phyloP scores from a whole-genome alignment of 1,139 yeast genomes.

The Candida neerlandica region DNA sequence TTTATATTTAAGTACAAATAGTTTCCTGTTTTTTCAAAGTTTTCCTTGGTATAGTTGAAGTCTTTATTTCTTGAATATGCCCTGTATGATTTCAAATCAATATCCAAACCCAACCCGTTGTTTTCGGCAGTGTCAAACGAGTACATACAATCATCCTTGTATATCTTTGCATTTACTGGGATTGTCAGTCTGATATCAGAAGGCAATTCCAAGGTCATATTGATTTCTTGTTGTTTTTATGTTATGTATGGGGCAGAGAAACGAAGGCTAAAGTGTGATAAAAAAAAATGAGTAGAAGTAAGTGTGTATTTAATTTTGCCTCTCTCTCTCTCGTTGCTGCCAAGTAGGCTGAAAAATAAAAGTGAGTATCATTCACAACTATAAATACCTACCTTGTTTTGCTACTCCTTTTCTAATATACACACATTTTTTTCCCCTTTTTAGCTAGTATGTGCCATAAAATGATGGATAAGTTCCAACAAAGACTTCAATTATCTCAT shows the following conservation, averaged over 20 bases:
- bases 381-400: neutral
- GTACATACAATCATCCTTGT: slow-evolving; percentile 83
- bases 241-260: neutral
- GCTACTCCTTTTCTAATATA: neutral
- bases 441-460: slow-evolving; percentile 12
- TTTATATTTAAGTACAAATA: slow-evolving; percentile 57
- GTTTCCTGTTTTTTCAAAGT: slow-evolving; percentile 54
- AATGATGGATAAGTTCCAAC: slow-evolving; percentile 14
- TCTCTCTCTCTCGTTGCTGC: slow-evolving; percentile 5
- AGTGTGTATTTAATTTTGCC: slow-evolving; percentile 4
- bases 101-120: slow-evolving; percentile 61
- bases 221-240: neutral
- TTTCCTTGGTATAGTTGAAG: slow-evolving; percentile 55
- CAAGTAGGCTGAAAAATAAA: neutral
- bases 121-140: slow-evolving; percentile 76
- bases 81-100: slow-evolving; percentile 67
- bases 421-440: too few species aligned
- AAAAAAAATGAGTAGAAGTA: neutral
- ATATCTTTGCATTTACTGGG: slow-evolving; percentile 41
- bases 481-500: slow-evolving; percentile 7
- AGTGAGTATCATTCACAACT: neutral
- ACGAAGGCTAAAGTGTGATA: neutral
- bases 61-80: slow-evolving; percentile 59
- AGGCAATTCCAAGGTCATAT: slow-evolving; percentile 23
- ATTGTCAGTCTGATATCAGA: slow-evolving; percentile 22